Percentiles rank a stretch among this genome's conserved stretches.
phyloP scores from a whole-genome alignment of 768 basidiomycete species.

The Hemileccinum rubropunctum region DNA sequence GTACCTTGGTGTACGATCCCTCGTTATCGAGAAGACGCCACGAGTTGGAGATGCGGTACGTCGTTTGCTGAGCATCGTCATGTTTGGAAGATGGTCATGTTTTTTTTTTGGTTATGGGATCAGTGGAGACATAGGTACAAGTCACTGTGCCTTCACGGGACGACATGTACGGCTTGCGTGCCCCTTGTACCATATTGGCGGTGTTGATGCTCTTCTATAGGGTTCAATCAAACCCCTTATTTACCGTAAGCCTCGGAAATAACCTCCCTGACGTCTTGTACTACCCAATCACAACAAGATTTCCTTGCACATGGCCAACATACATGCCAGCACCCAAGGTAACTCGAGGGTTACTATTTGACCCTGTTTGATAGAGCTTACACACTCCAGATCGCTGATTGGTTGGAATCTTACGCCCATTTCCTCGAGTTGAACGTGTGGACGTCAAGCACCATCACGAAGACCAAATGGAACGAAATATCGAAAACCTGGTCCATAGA shows the following conservation, averaged over 20 bases:
- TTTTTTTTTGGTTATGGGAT: not conserved
- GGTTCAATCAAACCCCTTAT: constrained; percentile 51
- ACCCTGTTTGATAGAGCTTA: not conserved
- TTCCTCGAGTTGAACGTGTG: constrained; percentile 56
- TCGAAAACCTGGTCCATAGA: constrained; percentile 36
- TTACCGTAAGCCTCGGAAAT: constrained; percentile 34
- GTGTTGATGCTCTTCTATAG: constrained; percentile 16
- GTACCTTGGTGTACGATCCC: constrained; percentile 45
- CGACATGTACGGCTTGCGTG: constrained; percentile 35
- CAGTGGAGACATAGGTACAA: constrained; percentile 36
- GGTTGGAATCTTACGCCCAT: constrained; percentile 55
- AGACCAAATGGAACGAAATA: constrained; percentile 34
- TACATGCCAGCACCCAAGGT: constrained; percentile 49
- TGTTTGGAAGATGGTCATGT: not conserved
- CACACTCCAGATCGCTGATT: constrained; percentile 47
- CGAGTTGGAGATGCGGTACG: constrained; percentile 41
- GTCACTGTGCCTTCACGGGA: constrained; percentile 45
- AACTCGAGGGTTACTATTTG: not conserved
- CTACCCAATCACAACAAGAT: constrained; percentile 29
- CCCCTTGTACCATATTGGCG: not conserved
- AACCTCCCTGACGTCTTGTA: not conserved
- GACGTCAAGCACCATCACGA: constrained; percentile 45
- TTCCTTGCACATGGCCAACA: constrained; percentile 48
- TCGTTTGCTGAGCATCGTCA: not conserved
- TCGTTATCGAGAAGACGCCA: constrained; percentile 50